These are phyloP conservation scores for Cytospora leucostoma DNA, from an alignment of 2,329 filamentous ascomycete genomes.

Conservation along the genomic window DNA sequence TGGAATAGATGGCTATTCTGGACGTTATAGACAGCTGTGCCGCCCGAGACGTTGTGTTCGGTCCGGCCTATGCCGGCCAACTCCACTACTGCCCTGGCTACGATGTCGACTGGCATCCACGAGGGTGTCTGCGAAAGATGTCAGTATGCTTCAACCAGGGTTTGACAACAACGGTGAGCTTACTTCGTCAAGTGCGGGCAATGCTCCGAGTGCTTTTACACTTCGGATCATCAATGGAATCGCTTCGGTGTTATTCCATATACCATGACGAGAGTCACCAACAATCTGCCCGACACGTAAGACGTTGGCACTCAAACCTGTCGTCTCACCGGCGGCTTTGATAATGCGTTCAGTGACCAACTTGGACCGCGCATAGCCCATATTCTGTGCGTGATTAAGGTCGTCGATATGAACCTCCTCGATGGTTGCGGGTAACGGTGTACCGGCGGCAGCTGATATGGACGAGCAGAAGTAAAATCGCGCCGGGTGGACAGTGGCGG, in stretches of 20 bases:
- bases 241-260: constrained; percentile 53
- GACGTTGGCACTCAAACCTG: constrained; percentile 39
- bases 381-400: constrained; percentile 41
- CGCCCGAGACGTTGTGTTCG: constrained; percentile 21
- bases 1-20: constrained; percentile 51
- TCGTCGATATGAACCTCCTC: constrained; percentile 39
- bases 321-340: constrained; percentile 33
- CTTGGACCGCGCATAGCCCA: constrained; percentile 22
- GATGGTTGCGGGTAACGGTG: constrained; percentile 40
- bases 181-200: constrained; percentile 46
- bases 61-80: constrained; percentile 23
- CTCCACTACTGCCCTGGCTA: constrained; percentile 30
- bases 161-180: constrained; percentile 4
- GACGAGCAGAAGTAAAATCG: constrained; percentile 21
- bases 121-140: constrained; percentile 32
- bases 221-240: constrained; percentile 52
- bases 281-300: constrained; percentile 49
- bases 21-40: constrained; percentile 50
- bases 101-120: constrained; percentile 44
- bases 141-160: not conserved
- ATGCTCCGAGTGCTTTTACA: constrained; percentile 46
- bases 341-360: constrained; percentile 20
- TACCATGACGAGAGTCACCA: constrained; percentile 46
- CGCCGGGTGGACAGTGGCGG: not conserved
- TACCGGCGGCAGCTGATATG: constrained; percentile 37